Evolutionary conservation across 208 protist genomes (phyloP).

Genomic region (Leishmania aethiopica): DNA sequence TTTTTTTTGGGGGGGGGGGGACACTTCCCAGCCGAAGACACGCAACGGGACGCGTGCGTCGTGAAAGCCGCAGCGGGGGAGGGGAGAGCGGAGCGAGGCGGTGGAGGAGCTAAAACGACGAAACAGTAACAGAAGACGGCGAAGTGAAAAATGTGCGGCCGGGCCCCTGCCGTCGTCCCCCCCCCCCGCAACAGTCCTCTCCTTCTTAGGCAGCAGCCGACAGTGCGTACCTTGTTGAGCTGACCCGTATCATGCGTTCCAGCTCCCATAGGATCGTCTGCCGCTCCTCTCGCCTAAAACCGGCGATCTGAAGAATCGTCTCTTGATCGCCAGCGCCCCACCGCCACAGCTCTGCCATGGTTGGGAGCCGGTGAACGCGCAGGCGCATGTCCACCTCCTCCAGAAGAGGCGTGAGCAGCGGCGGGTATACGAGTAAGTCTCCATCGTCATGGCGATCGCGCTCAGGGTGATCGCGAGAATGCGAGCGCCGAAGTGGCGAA

Average conservation of each 20-base stretch:
- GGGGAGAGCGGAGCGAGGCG: neutral
- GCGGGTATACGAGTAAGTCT: slow-evolving; percentile 19
- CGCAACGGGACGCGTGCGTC: neutral
- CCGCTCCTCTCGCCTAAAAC: slow-evolving; percentile 30
- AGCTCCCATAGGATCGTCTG: slow-evolving; percentile 43
- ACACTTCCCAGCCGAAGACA: no score
- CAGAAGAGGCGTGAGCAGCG: slow-evolving; percentile 41
- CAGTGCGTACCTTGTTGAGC: slow-evolving; percentile 26
- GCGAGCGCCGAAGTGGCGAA: neutral
- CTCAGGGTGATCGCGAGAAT: neutral
- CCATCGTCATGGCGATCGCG: neutral
- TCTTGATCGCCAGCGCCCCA: slow-evolving; percentile 22
- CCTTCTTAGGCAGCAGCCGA: neutral
- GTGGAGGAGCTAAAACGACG: neutral
- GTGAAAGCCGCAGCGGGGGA: neutral
- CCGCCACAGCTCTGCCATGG: slow-evolving; percentile 35
- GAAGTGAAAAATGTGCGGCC: neutral
- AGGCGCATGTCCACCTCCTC: slow-evolving; percentile 38
- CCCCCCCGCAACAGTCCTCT: neutral
- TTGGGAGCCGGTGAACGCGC: slow-evolving; percentile 23
- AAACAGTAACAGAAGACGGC: neutral
- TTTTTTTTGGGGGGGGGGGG: no score
- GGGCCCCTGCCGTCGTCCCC: neutral
- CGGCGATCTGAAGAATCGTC: slow-evolving; percentile 22
- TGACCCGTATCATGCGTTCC: slow-evolving; percentile 31